Evolutionary conservation across 2,329 filamentous ascomycete genomes (phyloP).

Genomic region (Hymenoscyphus scutula): DNA sequence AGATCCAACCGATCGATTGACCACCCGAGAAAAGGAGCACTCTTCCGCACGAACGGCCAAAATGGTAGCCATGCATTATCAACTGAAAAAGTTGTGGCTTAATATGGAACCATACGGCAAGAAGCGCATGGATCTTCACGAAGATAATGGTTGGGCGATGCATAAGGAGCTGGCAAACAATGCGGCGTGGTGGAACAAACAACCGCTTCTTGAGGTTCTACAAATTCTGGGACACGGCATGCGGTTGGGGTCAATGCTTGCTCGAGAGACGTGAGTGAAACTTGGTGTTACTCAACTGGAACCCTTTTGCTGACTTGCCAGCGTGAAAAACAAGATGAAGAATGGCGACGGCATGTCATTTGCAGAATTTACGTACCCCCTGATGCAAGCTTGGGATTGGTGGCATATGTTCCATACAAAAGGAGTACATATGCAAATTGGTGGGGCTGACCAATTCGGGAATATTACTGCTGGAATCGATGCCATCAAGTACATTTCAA

Average conservation of each 20-base stretch:
- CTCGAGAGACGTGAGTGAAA: constrained; percentile 73
- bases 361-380: constrained; percentile 87
- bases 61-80: constrained; percentile 64
- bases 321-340: constrained; percentile 77
- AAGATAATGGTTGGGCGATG: constrained; percentile 64
- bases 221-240: constrained; percentile 69
- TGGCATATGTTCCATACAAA: constrained; percentile 76
- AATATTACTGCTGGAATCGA: constrained; percentile 93
- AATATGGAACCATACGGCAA: constrained; percentile 66
- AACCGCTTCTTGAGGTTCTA: constrained; percentile 72
- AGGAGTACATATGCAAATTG: constrained; percentile 80
- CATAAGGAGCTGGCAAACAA: constrained; percentile 74
- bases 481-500: constrained; percentile 72
- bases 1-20: constrained; percentile 70
- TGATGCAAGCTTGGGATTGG: constrained; percentile 96
- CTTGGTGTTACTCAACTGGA: background rate
- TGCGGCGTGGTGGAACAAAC: constrained; percentile 73
- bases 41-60: constrained; percentile 58
- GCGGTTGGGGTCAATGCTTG: constrained; percentile 82
- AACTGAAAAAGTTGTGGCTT: constrained; percentile 69
- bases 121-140: constrained; percentile 60
- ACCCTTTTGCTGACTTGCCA: constrained; percentile 20
- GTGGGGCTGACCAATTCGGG: constrained; percentile 92
- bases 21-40: constrained; percentile 54
- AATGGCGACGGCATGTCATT: constrained; percentile 90